Evolutionary conservation across 2,329 filamentous ascomycete genomes (phyloP), one percentile per base, ranked within the genome.

Genomic region (Penicillium sp.): DNA sequence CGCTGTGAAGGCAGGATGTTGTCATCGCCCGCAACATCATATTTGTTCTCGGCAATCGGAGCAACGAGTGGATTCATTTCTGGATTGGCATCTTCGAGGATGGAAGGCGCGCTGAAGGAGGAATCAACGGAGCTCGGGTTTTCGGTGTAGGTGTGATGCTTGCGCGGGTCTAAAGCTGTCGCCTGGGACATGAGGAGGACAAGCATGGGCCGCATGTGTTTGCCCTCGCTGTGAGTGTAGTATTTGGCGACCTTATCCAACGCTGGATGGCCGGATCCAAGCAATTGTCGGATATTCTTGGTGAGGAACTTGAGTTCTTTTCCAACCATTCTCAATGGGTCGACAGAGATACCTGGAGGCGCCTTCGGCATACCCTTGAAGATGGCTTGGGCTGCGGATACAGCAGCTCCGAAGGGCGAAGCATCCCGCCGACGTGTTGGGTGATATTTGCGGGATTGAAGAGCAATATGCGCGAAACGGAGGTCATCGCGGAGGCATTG

Each of bases 261-360:
- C 42, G 92, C 91, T 0, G 94, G 94, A 70, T 99, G 93, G 6
- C 93, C 93, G 0, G 92, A 97, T 6, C 93, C 93, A 14, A 97
- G 79, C n/a, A 97, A 81, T 70, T 95, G 89, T 57, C 90, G 84
- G 74, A 97, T 96, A 67, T 97, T 96, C 51, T 91, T 91, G 10
- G 90, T 96, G 68, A 97, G 78, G 66, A 92, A 95, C 75, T 96
- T 94, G 86, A 99, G 90, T 79, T 97, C 93, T 76, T 96, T 95
- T 59, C 90, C 93, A 32, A 97, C 92, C 32, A 90, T 88, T 58
- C 90, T 85, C 67, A 97, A 82, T 32, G 93, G 93, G 72, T 97
- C 93, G 67, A 96, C 84, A 58, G 86, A 84, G 76, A 96, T 84
- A 55, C 84, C 82, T 13, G 71, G 61, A 36, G 73, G 69, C 43